Evolutionary conservation across 2,329 filamentous ascomycete species (phyloP), one percentile per base, ranked within the genome.

Genomic region (Cladophialophora yegresii): DNA sequence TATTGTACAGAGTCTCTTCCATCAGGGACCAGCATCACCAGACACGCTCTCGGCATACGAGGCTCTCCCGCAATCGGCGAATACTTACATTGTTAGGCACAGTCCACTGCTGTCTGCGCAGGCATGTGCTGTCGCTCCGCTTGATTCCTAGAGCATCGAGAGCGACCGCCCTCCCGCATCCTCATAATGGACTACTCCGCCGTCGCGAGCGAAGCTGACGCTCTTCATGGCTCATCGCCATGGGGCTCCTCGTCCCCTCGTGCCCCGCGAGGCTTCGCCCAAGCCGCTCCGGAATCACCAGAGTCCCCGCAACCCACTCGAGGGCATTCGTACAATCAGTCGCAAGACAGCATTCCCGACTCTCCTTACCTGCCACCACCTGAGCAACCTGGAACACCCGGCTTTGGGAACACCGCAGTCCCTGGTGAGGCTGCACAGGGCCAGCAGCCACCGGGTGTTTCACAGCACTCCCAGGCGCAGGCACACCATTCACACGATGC

Each of bases 181-280:
- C 56, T 13, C 47, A 51, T 13, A 49, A 90, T 90, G 88, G 88
- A 90, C 75, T 90, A 90, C 75, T 87, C 86, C 62, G 78, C 85
- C 58, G 79, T 82, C 60, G 36, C 36, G 16, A 78, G 83, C 69
- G 85, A 88, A 71, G 80, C 83, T 33, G 85, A 87, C 61, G 81
- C 85, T 72, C 82, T 84, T 51, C 79, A 80, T 40, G 87, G 82
- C 59, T 71, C 80, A 62, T 88, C 86, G 40, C 88, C 88, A 60
- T 90, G 88, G 88, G 82, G 78, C 23, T 87, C 83, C 10, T 81
- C 81, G 13, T 84, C 85, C 58, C 85, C 84, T 63, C 81, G 75
- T 80, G 70, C 82, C 76, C 75, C 83, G 75, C 75, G 80, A 79
- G 73, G 72, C 71, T 67, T 61, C 32, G 56, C 75, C 50, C 72